Evolutionary conservation across 2,329 filamentous ascomycete species (phyloP), one percentile per base, ranked within the genome.

Genomic region (Basipetospora chlamydospora): DNA sequence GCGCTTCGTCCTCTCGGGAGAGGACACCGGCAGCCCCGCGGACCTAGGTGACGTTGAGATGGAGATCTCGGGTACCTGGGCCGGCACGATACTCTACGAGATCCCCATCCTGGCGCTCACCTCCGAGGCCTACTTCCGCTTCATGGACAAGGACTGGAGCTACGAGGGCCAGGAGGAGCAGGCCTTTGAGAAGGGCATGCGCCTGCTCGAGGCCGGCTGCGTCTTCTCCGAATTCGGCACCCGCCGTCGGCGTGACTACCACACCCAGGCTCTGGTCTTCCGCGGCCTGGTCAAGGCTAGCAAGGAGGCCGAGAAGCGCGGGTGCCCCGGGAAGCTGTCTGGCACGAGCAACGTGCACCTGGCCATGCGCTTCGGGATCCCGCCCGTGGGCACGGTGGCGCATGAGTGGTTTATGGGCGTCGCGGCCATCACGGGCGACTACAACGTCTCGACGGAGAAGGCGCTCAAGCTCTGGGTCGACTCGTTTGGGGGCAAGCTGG

Each of bases 341-440:
- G 90, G 90, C 9, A 94, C 88, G 1, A 96, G 87, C 56, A 98
- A 98, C 51, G 90, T 98, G 4, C 88, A 96, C 54, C 75, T 98
- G 45, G 90, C 90, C 9, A 94, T 93, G 85, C 80, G 85, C 49
- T 88, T 93, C 58, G 77, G 75, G 30, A 74, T 95, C 31, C 63
- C 75, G 3, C 86, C 90, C 0, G 73, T 96, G 10, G 90, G 90
- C 5, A 98, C 90, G 0, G 71, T 76, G 2, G 90, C 90, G 1
- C 90, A 98, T 52, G 90, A 98, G 60, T 98, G 90, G 90, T 96
- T 95, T 64, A 98, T 98, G 90, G 87, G 85, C 28, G 88, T 93
- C 43, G 90, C 90, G 1, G 87, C 90, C 26, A 85, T 95, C 47
- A 83, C 80, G 4, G 70, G 84, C 43, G 73, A 95, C 57, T 98